Conservation (phyloP, 1,284 basidiomycete species). For the Apiotrichum sp. region DNA sequence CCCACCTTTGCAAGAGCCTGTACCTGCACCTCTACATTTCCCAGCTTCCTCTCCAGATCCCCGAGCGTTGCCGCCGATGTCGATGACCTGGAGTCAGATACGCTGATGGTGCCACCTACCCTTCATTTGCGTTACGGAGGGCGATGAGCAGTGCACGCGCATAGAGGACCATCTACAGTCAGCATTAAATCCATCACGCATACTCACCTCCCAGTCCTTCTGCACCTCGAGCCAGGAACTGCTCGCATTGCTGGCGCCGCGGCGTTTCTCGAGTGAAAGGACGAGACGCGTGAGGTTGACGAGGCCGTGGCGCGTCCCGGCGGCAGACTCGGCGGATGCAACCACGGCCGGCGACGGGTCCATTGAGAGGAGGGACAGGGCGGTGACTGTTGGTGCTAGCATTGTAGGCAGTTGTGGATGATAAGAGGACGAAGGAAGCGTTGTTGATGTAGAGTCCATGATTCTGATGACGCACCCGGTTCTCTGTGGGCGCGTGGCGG, state of each 20-base stretch:
- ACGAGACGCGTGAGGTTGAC: conserved; percentile 43
- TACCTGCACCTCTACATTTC: conserved; percentile 15
- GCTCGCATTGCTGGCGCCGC: conserved; percentile 3
- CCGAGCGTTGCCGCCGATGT: conserved; percentile 15
- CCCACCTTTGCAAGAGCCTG: conserved; percentile 11
- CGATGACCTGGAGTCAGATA: conserved; percentile 22
- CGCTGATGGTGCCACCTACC: conserved; percentile 14
- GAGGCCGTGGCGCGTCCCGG: conserved; percentile 32
- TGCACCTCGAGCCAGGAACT: conserved; percentile 30
- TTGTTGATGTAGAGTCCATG: no score
- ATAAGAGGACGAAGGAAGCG: no score
- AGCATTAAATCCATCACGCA: no score
- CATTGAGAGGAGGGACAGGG: conserved; percentile 17
- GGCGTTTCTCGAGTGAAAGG: conserved; percentile 27
- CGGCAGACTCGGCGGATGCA: conserved; percentile 26
- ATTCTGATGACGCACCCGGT: no score
- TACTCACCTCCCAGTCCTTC: conserved; percentile 41
- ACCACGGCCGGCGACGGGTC: conserved; percentile 25
- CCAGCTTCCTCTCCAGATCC: conserved; percentile 17
- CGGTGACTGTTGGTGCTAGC: conserved; percentile 7
- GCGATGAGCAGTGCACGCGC: conserved; percentile 31
- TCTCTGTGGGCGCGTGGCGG: no score
- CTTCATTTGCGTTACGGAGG: conserved; percentile 32
- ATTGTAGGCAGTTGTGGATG: background rate
- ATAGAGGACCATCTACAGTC: conserved; percentile 33